Evolutionary conservation across 441 rosid genomes (phyloP).

Genomic region (Arabidopsis hybrid): DNA sequence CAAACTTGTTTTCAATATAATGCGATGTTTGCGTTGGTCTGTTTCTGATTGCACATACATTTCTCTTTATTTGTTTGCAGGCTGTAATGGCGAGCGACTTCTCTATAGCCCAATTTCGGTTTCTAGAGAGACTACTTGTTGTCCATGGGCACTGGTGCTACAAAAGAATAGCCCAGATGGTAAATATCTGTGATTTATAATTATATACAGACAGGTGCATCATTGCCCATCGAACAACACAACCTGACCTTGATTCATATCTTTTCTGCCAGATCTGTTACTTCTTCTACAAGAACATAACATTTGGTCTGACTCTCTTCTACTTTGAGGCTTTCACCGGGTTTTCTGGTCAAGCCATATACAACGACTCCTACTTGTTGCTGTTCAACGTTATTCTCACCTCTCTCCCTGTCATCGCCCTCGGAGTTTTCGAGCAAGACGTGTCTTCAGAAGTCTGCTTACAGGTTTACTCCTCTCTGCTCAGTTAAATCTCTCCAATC

Average conservation of each 20-base stretch:
- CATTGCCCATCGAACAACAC: slow-evolving; percentile 7
- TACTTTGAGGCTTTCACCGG: slow-evolving; percentile 95
- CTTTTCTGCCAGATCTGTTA: slow-evolving; percentile 78
- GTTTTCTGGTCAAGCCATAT: slow-evolving; percentile 92
- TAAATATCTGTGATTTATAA: slow-evolving; percentile 46
- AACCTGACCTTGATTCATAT: slow-evolving; percentile 27
- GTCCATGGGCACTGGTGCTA: slow-evolving; percentile 99
- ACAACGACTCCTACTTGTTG: slow-evolving; percentile 90
- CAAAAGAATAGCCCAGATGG: slow-evolving; percentile 98
- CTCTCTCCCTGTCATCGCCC: slow-evolving; percentile 92
- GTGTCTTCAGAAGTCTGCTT: slow-evolving; percentile 94
- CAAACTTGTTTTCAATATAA: neutral
- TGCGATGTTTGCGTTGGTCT: neutral
- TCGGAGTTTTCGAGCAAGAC: slow-evolving; percentile 95
- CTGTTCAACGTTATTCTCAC: slow-evolving; percentile 92
- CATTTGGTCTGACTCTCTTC: slow-evolving; percentile 95
- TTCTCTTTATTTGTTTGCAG: slow-evolving; percentile 47
- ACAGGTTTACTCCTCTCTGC: slow-evolving; percentile 60
- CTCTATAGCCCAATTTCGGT: slow-evolving; percentile 90
- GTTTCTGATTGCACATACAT: slow-evolving; percentile 33
- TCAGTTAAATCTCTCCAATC: neutral
- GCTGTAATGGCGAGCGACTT: slow-evolving; percentile 99
- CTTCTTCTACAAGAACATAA: slow-evolving; percentile 98
- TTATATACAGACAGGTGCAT: slow-evolving; percentile 12
- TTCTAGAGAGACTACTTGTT: slow-evolving; percentile 90